Percentiles rank a stretch among this genome's conserved stretches.
These are phyloP conservation scores for Tylopilus sp. DNA, from an alignment of 768 basidiomycete species.

Conservation along the genomic window DNA sequence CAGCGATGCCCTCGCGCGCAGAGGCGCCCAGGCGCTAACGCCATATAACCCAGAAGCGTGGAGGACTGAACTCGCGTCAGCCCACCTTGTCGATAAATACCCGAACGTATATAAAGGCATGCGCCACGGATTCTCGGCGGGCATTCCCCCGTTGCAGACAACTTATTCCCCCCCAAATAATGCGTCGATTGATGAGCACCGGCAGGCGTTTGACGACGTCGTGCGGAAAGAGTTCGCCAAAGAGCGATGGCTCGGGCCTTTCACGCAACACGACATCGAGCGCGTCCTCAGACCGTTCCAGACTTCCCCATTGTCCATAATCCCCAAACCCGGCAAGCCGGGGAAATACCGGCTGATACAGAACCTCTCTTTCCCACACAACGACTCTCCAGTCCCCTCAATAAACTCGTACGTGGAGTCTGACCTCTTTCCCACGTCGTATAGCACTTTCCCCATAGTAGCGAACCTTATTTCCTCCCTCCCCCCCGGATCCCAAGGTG, in stretches of 20 bases:
- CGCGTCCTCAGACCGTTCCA: constrained; percentile 27
- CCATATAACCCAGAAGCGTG: background rate
- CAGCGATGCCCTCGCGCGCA: background rate
- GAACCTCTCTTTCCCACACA: constrained; percentile 28
- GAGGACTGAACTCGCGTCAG: no score
- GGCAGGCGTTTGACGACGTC: rapidly evolving
- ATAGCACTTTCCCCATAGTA: background rate
- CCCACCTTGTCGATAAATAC: no score
- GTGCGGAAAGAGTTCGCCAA: background rate
- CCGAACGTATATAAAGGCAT: background rate
- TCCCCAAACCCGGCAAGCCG: constrained; percentile 27
- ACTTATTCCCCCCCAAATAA: background rate
- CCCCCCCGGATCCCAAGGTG: no score
- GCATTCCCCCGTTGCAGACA: background rate
- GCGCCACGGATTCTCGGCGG: background rate
- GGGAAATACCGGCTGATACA: constrained; percentile 26
- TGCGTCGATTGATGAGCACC: background rate
- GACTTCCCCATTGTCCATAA: constrained; percentile 23
- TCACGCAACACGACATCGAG: background rate
- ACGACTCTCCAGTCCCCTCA: no score
- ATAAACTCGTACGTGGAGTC: no score
- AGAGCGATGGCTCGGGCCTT: background rate
- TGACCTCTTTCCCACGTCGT: no score
- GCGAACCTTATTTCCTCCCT: background rate
- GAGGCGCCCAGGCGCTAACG: background rate